Percentiles rank a stretch among this genome's conserved stretches.
Conservation (phyloP, 2,329 filamentous ascomycete genomes). For the Aspergillus bombycis region DNA sequence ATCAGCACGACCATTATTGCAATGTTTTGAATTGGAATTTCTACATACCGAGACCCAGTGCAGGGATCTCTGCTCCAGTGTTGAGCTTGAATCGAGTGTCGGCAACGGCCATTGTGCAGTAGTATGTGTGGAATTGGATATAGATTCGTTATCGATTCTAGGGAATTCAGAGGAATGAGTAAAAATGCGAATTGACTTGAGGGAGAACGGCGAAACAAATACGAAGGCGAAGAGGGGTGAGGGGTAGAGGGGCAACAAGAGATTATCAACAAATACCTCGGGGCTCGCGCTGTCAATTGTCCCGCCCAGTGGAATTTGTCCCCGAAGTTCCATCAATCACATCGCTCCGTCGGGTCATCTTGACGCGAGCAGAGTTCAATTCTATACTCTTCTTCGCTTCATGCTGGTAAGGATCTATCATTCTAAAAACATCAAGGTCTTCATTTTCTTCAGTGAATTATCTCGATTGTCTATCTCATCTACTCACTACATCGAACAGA, state of each 20-base stretch:
- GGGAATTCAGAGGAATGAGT: neutral
- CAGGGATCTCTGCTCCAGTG: slow-evolving; percentile 65
- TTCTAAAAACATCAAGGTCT: neutral
- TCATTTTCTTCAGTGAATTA: neutral
- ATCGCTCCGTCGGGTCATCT: slow-evolving; percentile 8
- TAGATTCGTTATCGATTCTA: neutral
- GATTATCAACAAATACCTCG: neutral
- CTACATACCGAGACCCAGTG: slow-evolving; percentile 62
- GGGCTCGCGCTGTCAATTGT: neutral
- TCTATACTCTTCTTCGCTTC: neutral
- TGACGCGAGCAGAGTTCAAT: neutral
- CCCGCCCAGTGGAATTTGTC: slow-evolving; percentile 6
- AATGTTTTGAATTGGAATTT: neutral
- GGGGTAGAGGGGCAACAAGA: slow-evolving; percentile 3
- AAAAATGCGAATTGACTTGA: neutral
- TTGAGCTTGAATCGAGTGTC: slow-evolving; percentile 64
- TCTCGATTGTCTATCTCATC: neutral
- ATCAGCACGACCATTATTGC: neutral
- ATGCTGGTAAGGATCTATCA: neutral
- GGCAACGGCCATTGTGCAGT: slow-evolving; percentile 54
- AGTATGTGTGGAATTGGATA: slow-evolving; percentile 4
- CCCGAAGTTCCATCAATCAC: slow-evolving; percentile 16
- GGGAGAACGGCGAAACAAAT: neutral
- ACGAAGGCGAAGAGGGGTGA: neutral
- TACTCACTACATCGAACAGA: neutral